phyloP scores from a whole-genome alignment of 352 stramenopile species.

The Globisporangium middletonii region DNA sequence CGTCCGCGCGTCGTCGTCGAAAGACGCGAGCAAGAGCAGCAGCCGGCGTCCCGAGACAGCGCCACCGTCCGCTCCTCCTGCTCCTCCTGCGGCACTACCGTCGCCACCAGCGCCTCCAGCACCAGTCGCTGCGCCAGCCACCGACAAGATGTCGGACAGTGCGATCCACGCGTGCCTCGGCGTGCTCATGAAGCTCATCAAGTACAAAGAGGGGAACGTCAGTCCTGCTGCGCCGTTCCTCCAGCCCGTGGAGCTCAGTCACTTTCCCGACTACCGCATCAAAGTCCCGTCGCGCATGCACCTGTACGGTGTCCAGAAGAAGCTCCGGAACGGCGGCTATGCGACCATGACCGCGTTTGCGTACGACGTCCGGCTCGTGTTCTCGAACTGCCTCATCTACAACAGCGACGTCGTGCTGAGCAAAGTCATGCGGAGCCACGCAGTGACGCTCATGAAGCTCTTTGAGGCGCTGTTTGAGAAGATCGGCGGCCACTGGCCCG shows the following conservation, averaged over 20 bases:
- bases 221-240: constrained; percentile 72
- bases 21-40: background rate
- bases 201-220: constrained; percentile 76
- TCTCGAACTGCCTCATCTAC: constrained; percentile 87
- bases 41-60: background rate
- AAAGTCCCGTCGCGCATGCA: constrained; percentile 85
- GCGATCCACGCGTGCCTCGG: constrained; percentile 45
- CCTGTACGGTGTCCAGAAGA: constrained; percentile 80
- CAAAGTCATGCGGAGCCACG: constrained; percentile 79
- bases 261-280: constrained; percentile 82
- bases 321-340: constrained; percentile 72
- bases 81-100: too few species aligned
- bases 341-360: constrained; percentile 59
- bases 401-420: constrained; percentile 82
- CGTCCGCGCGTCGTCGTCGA: background rate
- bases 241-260: constrained; percentile 70
- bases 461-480: constrained; percentile 74
- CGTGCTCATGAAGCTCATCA: constrained; percentile 81
- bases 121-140: background rate
- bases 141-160: constrained; percentile 41
- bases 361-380: constrained; percentile 73
- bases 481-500: constrained; percentile 58
- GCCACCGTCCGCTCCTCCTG: too few species aligned
- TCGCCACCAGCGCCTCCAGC: background rate
- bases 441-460: constrained; percentile 78